Base-by-base conservation (phyloP, 208 protist species). In the Trypanosoma brucei region DNA sequence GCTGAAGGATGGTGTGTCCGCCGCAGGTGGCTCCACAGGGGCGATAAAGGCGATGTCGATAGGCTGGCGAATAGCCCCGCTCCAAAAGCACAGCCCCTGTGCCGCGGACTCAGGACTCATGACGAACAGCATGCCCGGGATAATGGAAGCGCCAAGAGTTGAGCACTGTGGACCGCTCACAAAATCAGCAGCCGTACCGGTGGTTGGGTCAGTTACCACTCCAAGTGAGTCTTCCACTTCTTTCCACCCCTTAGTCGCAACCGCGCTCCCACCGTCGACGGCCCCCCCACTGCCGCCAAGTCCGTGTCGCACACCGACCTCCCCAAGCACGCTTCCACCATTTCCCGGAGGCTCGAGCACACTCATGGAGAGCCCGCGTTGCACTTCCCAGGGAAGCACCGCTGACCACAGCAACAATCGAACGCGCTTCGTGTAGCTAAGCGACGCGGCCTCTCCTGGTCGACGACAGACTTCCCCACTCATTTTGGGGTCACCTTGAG, bases 361-460 rank as follows among this genome's bases (percentile, higher is more conserved):
- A 63, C 76, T 86, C 59, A 74, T 70, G 11, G 88, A 94, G 14
- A 94, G 81, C 8, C 88, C 88, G 3, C 85, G 80, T 62, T 92
- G 84, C 72, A 91, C 80, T 66, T 94, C 84, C 85, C 88, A 94
- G 8, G 88, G 88, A 59, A 94, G 75, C 61, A 94, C 69, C 14
- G 88, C 75, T 7, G 88, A 85, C 83, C 84, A 94, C 53, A 94
- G 66, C 11, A 62, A 66, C 64, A 94, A 64, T 13, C 84, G 85
- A 40, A 94, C 68, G 4, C 55, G 49, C 37, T 74, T 68, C 30
- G 44, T 66, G 50, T 78, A 65, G 0, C 68, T 51, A 14, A 54
- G 64, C 31, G 60, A 9, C 33, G 7, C 34, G 31, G 9, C 52
- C 11, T 33, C 9, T 2, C 11, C 38, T 44, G 48, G 2, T 34